A percentile compares a stretch with the other conserved stretches of the same genome.
These are phyloP conservation scores for Ceratocystis colombiana DNA, from an alignment of 2,329 filamentous ascomycete genomes.

Conservation along the genomic window DNA sequence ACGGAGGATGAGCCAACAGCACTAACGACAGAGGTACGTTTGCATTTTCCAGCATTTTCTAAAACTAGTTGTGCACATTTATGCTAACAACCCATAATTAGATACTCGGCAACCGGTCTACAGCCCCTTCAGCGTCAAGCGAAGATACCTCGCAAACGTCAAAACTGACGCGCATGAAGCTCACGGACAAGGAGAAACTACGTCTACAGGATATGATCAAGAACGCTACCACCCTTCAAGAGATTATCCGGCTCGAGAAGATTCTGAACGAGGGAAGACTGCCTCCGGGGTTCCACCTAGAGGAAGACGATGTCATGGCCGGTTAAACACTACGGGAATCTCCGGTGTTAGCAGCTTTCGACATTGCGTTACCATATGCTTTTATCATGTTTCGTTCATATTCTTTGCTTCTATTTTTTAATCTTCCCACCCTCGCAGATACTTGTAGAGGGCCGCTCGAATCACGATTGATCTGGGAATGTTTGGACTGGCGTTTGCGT, in stretches of 20 bases:
- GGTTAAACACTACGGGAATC: conserved; percentile 37
- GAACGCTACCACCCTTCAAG: conserved; percentile 77
- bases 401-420: conserved; percentile 16
- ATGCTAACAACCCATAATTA: conserved; percentile 30
- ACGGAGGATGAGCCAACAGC: conserved; percentile 66
- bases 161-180: conserved; percentile 66
- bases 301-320: conserved; percentile 48
- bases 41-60: background rate
- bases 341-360: background rate
- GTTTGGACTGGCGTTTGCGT: conserved; percentile 16
- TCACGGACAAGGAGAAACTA: conserved; percentile 82
- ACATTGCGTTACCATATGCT: conserved; percentile 14
- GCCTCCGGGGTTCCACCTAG: conserved; percentile 54
- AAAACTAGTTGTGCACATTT: background rate
- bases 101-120: conserved; percentile 79
- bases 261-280: conserved; percentile 81
- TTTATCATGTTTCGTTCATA: conserved; percentile 12
- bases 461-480: conserved; percentile 11
- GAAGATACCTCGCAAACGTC: conserved; percentile 32
- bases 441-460: background rate
- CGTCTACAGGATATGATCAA: conserved; percentile 76
- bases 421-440: background rate
- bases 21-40: conserved; percentile 57
- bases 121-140: conserved; percentile 44
- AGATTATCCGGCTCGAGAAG: conserved; percentile 84